Base-by-base conservation (phyloP, 805 yeast species). In the Metschnikowia baotianmanensis region DNA sequence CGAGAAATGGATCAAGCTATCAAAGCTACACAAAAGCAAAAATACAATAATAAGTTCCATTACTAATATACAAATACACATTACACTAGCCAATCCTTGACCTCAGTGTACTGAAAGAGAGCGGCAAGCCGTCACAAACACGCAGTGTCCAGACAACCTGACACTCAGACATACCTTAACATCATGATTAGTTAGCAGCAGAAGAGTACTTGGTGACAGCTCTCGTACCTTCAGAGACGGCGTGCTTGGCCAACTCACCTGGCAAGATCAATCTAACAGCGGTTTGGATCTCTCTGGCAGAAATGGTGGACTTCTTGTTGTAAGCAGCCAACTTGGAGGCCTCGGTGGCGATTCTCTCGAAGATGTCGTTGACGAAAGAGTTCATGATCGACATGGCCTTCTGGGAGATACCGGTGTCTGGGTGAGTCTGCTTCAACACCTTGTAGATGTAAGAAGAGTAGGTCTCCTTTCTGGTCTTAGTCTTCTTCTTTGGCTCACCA, bases 201-300 rank as follows among this genome's bases (percentile, higher is more conserved):
- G 67, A 59, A 38, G 67, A 62, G 62, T 62, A 62, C 61, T 62
- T 62, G 50, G 67, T 62, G 45, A 62, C 66, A 53, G 67, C 65
- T 61, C 67, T 62, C 45, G 67, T 62, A 58, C 67, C 67, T 52
- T 62, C 67, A 34, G 67, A 61, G 48, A 62, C 67, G 40, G 67
- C 67, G 58, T 62, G 67, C 63, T 62, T 62, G 38, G 67, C 67
- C 57, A 62, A 62, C 52, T 62, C 67, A 58, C 67, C 67, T 30
- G 67, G 67, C 57, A 62, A 61, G 58, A 62, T 62, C 59, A 62
- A 61, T 59, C 66, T 61, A 35, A 62, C 67, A 31, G 67, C 65
- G 36, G 67, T 62, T 48, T 62, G 67, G 52, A 62, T 62, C 46
- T 62, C 67, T 61, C 67, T 61, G 40, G 67, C 65, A 31, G 67